phyloP scores from a whole-genome alignment of 1,284 basidiomycete genomes.

The Malassezia yamatoensis region DNA sequence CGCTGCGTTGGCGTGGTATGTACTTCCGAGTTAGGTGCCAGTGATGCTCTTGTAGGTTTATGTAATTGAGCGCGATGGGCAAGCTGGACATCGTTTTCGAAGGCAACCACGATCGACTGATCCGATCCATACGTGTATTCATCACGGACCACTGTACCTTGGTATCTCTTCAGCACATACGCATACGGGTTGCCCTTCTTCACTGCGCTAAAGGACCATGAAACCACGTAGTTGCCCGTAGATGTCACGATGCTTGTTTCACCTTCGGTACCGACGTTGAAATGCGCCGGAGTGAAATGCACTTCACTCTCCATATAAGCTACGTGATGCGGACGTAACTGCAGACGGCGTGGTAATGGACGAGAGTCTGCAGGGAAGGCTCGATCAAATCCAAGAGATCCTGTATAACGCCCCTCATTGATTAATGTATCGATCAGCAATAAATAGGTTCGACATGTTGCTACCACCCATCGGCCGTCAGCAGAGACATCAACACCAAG shows the following conservation, averaged over 20 bases:
- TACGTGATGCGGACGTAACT: constrained; percentile 81
- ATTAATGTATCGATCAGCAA: constrained; percentile 91
- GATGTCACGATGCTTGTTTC: constrained; percentile 96
- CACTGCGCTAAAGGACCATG: constrained; percentile 79
- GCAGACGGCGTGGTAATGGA: constrained; percentile 78
- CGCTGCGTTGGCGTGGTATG: not conserved
- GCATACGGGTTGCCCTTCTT: constrained; percentile 80
- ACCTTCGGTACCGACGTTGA: constrained; percentile 67
- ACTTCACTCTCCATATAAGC: constrained; percentile 86
- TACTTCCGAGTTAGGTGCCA: constrained; percentile 7
- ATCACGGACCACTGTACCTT: constrained; percentile 28
- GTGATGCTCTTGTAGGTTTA: constrained; percentile 61
- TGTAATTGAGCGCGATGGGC: constrained; percentile 84
- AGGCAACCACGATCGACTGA: constrained; percentile 84
- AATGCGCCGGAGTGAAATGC: constrained; percentile 82
- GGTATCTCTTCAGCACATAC: constrained; percentile 80
- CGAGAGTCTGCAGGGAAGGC: constrained; percentile 90
- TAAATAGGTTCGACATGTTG: constrained; percentile 88
- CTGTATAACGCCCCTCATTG: constrained; percentile 76
- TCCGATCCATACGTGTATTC: constrained; percentile 58
- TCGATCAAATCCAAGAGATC: constrained; percentile 80
- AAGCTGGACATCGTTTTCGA: constrained; percentile 85
- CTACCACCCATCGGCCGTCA: constrained; percentile 87
- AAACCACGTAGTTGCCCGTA: constrained; percentile 81
- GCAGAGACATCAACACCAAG: constrained; percentile 87